Percentiles rank a stretch among this genome's conserved stretches.
These are phyloP conservation scores for Colletotrichum tofieldiae DNA, from an alignment of 2,329 filamentous ascomycete genomes.

Conservation along the genomic window DNA sequence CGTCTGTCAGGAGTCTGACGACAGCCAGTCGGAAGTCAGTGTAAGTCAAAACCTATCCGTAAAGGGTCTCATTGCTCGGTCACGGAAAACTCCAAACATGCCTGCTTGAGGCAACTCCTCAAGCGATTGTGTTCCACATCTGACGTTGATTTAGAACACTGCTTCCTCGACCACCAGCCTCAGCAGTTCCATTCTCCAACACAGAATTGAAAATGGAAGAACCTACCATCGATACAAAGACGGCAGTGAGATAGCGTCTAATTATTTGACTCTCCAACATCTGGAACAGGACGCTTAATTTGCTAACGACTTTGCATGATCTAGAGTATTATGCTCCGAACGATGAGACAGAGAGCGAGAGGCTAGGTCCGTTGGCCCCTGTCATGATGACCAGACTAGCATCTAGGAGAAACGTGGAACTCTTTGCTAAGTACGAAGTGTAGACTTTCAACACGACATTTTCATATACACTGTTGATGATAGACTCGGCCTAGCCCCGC, in stretches of 20 bases:
- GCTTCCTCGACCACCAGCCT: background rate
- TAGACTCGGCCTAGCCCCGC: constrained; percentile 2
- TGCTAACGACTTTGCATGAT: too few species aligned
- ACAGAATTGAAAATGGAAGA: background rate
- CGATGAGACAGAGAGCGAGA: background rate
- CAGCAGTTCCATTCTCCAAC: background rate
- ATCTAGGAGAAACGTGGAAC: background rate
- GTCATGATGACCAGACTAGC: background rate
- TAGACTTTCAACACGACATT: constrained; percentile 22
- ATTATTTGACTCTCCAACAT: too few species aligned
- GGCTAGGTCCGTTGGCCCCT: constrained; percentile 45
- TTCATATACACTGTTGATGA: background rate
- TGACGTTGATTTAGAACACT: background rate
- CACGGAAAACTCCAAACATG: background rate
- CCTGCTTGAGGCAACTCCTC: too few species aligned
- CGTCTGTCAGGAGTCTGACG: background rate
- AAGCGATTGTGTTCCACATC: too few species aligned
- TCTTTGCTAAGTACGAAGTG: constrained; percentile 35
- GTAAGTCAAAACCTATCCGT: background rate
- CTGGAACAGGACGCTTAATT: too few species aligned
- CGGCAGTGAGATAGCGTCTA: background rate
- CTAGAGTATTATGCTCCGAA: too few species aligned
- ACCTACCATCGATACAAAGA: background rate
- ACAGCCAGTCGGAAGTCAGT: background rate
- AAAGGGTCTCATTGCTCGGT: background rate